These are phyloP conservation scores for Elaeagnus macrophylla DNA, from an alignment of 306 rosid genomes.

Conservation along the genomic window DNA sequence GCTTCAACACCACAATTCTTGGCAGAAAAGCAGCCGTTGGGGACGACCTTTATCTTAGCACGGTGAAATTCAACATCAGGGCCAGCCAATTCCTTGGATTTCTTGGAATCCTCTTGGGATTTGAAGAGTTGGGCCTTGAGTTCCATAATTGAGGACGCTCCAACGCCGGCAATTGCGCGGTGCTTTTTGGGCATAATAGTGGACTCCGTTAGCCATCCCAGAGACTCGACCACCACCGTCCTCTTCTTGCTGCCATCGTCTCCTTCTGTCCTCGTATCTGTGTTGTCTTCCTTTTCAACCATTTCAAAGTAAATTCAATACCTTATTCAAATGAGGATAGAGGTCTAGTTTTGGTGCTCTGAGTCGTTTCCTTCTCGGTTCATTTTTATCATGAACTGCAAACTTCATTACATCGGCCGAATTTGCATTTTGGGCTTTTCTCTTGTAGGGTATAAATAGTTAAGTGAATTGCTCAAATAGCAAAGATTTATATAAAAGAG, in stretches of 20 bases:
- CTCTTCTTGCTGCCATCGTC: slow-evolving; percentile 39
- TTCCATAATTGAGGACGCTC: slow-evolving; percentile 81
- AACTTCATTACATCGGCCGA: too few species aligned
- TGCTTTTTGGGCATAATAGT: slow-evolving; percentile 95
- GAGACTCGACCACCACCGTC: slow-evolving; percentile 61
- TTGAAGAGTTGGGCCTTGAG: slow-evolving; percentile 82
- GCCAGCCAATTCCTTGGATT: slow-evolving; percentile 49
- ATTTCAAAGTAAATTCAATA: too few species aligned
- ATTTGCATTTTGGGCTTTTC: too few species aligned
- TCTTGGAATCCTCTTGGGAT: slow-evolving; percentile 82
- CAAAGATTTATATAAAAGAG: too few species aligned
- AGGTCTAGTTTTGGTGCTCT: too few species aligned
- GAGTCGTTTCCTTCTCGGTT: too few species aligned
- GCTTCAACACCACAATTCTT: slow-evolving; percentile 79
- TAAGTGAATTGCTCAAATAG: too few species aligned
- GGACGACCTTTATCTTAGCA: slow-evolving; percentile 53
- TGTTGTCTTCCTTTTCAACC: not conserved
- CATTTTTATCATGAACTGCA: too few species aligned
- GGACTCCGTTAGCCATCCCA: slow-evolving; percentile 98
- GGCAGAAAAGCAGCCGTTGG: slow-evolving; percentile 37
- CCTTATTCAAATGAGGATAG: too few species aligned
- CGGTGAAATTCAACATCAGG: slow-evolving; percentile 62
- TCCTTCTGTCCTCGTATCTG: slow-evolving; percentile 26
- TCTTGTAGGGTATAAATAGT: too few species aligned
- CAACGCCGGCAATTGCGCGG: slow-evolving; percentile 75